Conservation (phyloP, 192 early-diverging fungal genomes). For the Backusella australiensis region DNA sequence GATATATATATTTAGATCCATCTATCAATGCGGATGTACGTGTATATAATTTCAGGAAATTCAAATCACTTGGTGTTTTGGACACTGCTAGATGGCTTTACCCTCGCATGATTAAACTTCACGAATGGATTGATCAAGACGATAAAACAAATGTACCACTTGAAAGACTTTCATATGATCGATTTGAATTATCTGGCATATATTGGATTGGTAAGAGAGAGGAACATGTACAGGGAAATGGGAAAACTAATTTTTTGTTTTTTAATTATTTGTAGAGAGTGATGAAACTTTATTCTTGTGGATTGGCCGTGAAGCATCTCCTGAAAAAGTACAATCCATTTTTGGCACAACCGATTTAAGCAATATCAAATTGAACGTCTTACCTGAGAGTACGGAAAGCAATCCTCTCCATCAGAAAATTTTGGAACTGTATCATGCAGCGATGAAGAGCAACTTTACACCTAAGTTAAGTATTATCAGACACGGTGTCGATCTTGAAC, state of each 20-base stretch:
- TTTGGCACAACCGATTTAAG: conserved; percentile 81
- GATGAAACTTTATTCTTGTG: conserved; percentile 78
- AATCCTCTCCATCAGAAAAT: not conserved
- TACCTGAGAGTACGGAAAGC: not conserved
- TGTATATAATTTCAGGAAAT: conserved; percentile 72
- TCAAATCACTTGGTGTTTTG: conserved; percentile 73
- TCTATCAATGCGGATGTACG: conserved; percentile 78
- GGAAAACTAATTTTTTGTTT: not conserved
- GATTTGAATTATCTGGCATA: conserved; percentile 70
- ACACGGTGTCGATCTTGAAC: conserved; percentile 84
- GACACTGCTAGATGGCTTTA: conserved; percentile 83
- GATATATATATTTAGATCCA: conserved; percentile 19
- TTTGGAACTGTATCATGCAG: not conserved
- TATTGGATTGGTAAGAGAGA: conserved; percentile 69
- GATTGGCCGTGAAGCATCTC: conserved; percentile 73
- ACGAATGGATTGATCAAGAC: conserved; percentile 57
- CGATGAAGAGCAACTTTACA: not conserved
- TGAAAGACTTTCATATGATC: conserved; percentile 59
- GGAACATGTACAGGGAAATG: not conserved
- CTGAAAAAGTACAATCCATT: conserved; percentile 64
- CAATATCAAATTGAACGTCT: conserved; percentile 60
- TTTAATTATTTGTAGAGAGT: conserved; percentile 55
- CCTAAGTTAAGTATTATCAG: conserved; percentile 69
- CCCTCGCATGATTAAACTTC: conserved; percentile 74
- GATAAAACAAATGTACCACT: conserved; percentile 14